These are phyloP conservation scores for Neospora caninum DNA, from an alignment of 169 alveolate genomes.

Conservation along the genomic window DNA sequence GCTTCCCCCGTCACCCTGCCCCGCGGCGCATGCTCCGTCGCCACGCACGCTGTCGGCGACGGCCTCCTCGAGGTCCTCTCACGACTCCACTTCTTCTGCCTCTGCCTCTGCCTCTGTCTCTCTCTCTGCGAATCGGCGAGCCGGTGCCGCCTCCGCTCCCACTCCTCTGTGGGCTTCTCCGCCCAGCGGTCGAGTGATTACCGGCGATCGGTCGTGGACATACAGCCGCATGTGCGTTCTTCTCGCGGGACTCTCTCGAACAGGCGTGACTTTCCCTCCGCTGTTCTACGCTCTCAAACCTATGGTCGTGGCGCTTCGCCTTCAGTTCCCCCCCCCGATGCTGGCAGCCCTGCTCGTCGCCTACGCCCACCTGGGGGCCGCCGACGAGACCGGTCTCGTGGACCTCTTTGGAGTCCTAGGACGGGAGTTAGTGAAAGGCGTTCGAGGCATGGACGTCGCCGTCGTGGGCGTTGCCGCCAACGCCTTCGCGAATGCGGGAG, in stretches of 20 bases:
- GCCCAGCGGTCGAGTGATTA: background rate
- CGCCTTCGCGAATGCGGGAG: constrained; percentile 18
- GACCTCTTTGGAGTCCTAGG: background rate
- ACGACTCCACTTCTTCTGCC: no score
- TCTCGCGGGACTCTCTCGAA: background rate
- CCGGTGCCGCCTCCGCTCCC: background rate
- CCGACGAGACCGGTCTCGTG: background rate
- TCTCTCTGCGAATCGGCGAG: background rate
- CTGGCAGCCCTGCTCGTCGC: background rate
- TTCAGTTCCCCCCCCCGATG: background rate
- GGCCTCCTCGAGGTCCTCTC: no score
- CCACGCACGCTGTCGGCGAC: no score
- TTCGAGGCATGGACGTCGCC: background rate
- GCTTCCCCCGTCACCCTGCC: background rate
- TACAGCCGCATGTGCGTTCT: constrained; percentile 3
- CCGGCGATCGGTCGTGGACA: constrained; percentile 18
- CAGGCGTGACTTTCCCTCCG: background rate
- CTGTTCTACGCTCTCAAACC: background rate
- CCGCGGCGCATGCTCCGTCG: background rate
- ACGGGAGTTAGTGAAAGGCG: background rate
- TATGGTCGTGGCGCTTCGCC: background rate
- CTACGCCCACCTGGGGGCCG: background rate
- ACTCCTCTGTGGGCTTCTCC: background rate
- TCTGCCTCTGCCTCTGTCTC: background rate
- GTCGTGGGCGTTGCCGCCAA: constrained; percentile 19